Percentiles rank a stretch among this genome's conserved stretches.
These are phyloP conservation scores for Fragaria vesca DNA, from an alignment of 306 rosid genomes.

Conservation along the genomic window DNA sequence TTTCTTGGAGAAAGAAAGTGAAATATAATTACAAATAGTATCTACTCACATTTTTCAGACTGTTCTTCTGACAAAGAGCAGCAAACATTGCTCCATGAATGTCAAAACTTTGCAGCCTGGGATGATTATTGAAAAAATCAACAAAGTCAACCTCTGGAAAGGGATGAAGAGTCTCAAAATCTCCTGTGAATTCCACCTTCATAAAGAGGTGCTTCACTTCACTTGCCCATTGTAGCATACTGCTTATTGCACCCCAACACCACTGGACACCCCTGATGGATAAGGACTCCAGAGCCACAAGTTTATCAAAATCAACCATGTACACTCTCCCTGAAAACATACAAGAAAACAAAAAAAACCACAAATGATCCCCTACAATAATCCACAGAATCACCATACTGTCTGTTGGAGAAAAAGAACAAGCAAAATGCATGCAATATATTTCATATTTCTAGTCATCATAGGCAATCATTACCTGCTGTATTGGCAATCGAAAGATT, in stretches of 20 bases:
- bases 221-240: conserved; percentile 73
- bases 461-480: conserved; percentile 50
- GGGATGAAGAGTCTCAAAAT: conserved; percentile 76
- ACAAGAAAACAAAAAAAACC: conserved; percentile 9
- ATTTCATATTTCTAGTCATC: conserved; percentile 4
- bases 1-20: not conserved
- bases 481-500: conserved; percentile 71
- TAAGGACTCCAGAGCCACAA: conserved; percentile 66
- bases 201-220: conserved; percentile 87
- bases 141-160: conserved; percentile 94
- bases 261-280: conserved; percentile 86
- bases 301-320: conserved; percentile 83
- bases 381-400: not conserved
- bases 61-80: conserved; percentile 93
- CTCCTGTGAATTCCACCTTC: conserved; percentile 97
- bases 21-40: conserved; percentile 7
- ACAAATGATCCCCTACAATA: not conserved
- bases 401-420: not conserved
- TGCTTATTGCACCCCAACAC: conserved; percentile 92
- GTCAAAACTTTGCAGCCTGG: conserved; percentile 67
- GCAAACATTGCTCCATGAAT: conserved; percentile 99
- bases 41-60: conserved; percentile 68
- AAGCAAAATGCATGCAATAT: not conserved
- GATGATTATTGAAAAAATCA: conserved; percentile 88
- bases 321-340: conserved; percentile 72